Conservation (phyloP, 2,329 filamentous ascomycete species). For the Pseudogymnoascus sp. region DNA sequence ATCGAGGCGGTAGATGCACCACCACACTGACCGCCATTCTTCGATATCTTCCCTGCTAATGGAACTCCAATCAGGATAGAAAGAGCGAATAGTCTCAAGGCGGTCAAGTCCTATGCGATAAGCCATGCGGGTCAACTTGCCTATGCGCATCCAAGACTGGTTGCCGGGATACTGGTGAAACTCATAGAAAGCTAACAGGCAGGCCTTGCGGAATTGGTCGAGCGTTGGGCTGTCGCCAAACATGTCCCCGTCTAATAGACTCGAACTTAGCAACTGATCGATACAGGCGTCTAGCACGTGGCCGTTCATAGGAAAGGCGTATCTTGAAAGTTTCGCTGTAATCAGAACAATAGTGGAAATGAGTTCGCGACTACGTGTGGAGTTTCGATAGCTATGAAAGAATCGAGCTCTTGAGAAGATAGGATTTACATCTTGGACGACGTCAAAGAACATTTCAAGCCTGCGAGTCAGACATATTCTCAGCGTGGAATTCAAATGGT, state of each 20-base stretch:
- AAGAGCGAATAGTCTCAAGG: constrained; percentile 25
- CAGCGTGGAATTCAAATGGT: too few species aligned
- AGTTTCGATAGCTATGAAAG: constrained; percentile 22
- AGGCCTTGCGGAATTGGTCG: constrained; percentile 28
- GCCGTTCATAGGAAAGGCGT: constrained; percentile 19
- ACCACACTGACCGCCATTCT: constrained; percentile 32
- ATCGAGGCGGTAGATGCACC: constrained; percentile 32
- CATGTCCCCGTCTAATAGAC: constrained; percentile 13
- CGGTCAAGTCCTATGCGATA: constrained; percentile 30
- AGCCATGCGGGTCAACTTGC: constrained; percentile 29
- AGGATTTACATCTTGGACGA: constrained; percentile 27
- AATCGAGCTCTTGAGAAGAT: constrained; percentile 26
- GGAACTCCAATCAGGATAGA: constrained; percentile 23
- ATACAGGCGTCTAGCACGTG: constrained; percentile 23
- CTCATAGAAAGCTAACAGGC: constrained; percentile 31
- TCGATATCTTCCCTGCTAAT: constrained; percentile 28
- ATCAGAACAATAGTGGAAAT: constrained; percentile 27
- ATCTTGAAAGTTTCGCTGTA: constrained; percentile 24
- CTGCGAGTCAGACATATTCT: too few species aligned
- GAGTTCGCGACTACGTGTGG: constrained; percentile 15
- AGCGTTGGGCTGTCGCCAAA: constrained; percentile 16
- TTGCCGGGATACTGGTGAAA: constrained; percentile 32
- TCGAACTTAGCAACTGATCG: constrained; percentile 18
- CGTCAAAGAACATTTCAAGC: constrained; percentile 24
- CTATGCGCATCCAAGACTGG: constrained; percentile 28